These are phyloP conservation scores for Saturnispora dispora DNA, from an alignment of 805 yeast species.

Conservation along the genomic window DNA sequence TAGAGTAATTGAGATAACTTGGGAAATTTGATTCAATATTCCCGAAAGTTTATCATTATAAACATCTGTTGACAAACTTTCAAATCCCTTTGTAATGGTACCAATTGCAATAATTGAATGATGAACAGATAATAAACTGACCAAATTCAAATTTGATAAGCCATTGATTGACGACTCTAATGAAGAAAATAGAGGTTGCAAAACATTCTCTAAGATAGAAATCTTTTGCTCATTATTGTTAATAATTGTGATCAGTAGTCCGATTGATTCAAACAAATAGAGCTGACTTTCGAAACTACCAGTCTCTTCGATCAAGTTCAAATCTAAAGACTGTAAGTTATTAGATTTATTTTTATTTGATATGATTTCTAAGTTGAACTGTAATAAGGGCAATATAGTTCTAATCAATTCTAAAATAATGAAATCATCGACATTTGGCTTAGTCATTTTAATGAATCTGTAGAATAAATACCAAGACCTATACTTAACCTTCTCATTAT, in stretches of 20 bases:
- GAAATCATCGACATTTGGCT: constrained; percentile 47
- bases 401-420: constrained; percentile 49
- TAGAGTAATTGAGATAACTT: constrained; percentile 74
- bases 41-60: constrained; percentile 25
- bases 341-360: constrained; percentile 20
- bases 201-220: constrained; percentile 50
- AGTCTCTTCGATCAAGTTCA: constrained; percentile 37
- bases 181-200: constrained; percentile 66
- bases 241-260: constrained; percentile 56
- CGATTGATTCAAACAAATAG: constrained; percentile 78
- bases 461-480: constrained; percentile 89
- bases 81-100: constrained; percentile 81
- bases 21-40: constrained; percentile 40
- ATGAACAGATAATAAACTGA: constrained; percentile 63
- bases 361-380: constrained; percentile 46
- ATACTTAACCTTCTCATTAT: constrained; percentile 60
- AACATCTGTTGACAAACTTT: constrained; percentile 26
- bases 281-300: constrained; percentile 72
- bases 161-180: constrained; percentile 54
- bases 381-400: constrained; percentile 53
- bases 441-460: constrained; percentile 70
- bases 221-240: constrained; percentile 35
- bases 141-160: constrained; percentile 29
- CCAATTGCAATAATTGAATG: constrained; percentile 85
- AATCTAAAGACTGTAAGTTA: constrained; percentile 18